phyloP scores from a whole-genome alignment of 495 filamentous ascomycete genomes.

The Hypoxylon trugodes region DNA sequence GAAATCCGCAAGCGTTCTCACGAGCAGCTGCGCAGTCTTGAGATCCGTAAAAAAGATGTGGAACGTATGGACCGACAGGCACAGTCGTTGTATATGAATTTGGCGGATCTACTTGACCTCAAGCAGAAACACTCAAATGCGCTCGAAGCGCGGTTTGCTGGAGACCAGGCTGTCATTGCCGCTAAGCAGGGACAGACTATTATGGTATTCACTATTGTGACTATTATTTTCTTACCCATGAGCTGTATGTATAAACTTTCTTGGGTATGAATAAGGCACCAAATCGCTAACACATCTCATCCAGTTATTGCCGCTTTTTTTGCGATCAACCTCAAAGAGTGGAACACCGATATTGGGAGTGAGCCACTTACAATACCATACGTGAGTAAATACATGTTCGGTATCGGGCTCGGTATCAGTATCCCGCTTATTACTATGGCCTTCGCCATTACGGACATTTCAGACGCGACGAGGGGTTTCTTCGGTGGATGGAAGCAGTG shows the following conservation, averaged over 20 bases:
- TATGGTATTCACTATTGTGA: slow-evolving; percentile 79
- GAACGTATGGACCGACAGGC: slow-evolving; percentile 75
- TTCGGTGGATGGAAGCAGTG: neutral
- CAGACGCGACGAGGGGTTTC: slow-evolving; percentile 41
- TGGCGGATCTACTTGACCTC: slow-evolving; percentile 69
- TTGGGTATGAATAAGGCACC: no score
- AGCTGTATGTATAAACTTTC: no score
- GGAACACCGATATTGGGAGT: no score
- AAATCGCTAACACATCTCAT: no score
- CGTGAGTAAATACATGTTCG: slow-evolving; percentile 71
- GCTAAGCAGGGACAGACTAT: slow-evolving; percentile 75
- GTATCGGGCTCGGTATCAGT: slow-evolving; percentile 71
- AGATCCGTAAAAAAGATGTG: slow-evolving; percentile 70
- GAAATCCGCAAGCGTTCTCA: slow-evolving; percentile 67
- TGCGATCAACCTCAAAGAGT: slow-evolving; percentile 70
- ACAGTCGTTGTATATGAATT: slow-evolving; percentile 67
- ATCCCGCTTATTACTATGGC: slow-evolving; percentile 69
- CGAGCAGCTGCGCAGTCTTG: slow-evolving; percentile 68
- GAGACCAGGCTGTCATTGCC: slow-evolving; percentile 71
- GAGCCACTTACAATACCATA: slow-evolving; percentile 59
- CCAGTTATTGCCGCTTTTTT: slow-evolving; percentile 75
- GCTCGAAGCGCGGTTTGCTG: slow-evolving; percentile 72
- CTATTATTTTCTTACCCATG: slow-evolving; percentile 72
- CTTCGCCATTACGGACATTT: slow-evolving; percentile 65
- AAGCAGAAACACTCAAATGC: slow-evolving; percentile 78